A percentile compares a stretch with the other conserved stretches of the same genome.
phyloP scores from a whole-genome alignment of 2,329 filamentous ascomycete species.

The Calonectria henricotiae region DNA sequence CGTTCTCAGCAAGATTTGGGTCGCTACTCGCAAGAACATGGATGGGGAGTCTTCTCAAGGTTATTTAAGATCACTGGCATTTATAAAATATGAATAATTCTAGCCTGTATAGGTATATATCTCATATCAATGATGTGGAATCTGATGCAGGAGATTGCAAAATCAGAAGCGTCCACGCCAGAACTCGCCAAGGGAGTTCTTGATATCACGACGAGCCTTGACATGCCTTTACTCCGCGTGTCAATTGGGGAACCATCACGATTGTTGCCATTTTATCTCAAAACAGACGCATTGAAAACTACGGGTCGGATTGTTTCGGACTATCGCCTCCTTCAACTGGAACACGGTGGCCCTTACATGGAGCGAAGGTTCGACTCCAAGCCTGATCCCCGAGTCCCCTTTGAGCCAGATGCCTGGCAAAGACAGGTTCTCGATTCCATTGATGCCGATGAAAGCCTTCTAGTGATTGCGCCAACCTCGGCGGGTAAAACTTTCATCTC shows the following conservation, averaged over 20 bases:
- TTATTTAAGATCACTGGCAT: background rate
- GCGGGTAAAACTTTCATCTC: conserved; percentile 89
- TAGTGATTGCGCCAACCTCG: conserved; percentile 84
- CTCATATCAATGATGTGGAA: conserved; percentile 50
- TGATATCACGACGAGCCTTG: conserved; percentile 33
- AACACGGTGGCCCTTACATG: conserved; percentile 81
- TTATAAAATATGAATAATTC: background rate
- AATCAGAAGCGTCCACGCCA: conserved; percentile 35
- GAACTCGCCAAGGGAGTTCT: conserved; percentile 38
- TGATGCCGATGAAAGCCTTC: conserved; percentile 78
- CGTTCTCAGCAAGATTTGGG: conserved; percentile 50
- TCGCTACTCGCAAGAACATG: conserved; percentile 10
- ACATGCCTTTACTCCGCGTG: conserved; percentile 32
- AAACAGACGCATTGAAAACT: background rate
- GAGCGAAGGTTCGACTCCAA: conserved; percentile 81
- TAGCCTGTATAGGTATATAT: conserved; percentile 41
- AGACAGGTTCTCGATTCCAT: conserved; percentile 81
- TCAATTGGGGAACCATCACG: conserved; percentile 14
- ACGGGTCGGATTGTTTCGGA: conserved; percentile 13
- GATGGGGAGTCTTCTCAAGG: conserved; percentile 26
- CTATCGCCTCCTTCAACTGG: conserved; percentile 72
- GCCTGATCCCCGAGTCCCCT: conserved; percentile 78
- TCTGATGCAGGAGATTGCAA: conserved; percentile 44
- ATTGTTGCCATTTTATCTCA: conserved; percentile 34
- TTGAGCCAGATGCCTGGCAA: conserved; percentile 85